phyloP scores from a whole-genome alignment of 805 yeast species.

The Jamesozyma hellenica region DNA sequence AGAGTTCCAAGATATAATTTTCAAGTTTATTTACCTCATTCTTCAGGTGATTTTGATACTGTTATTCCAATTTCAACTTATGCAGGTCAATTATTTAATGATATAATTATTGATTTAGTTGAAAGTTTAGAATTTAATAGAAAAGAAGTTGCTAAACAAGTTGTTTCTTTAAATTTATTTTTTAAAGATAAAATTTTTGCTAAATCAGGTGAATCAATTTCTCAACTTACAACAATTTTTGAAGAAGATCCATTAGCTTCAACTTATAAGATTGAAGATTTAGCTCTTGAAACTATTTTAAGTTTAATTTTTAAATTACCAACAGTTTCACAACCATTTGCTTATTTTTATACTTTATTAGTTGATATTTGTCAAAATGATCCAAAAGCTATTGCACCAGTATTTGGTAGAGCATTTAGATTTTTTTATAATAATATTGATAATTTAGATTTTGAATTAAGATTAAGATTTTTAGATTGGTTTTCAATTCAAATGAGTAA shows the following conservation, averaged over 20 bases:
- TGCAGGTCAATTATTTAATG: conserved; percentile 58
- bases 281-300: conserved; percentile 73
- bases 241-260: conserved; percentile 37
- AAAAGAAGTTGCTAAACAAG: conserved; percentile 74
- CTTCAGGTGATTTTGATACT: conserved; percentile 51
- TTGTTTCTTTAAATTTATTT: conserved; percentile 61
- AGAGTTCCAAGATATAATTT: conserved; percentile 48
- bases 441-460: conserved; percentile 64
- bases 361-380: conserved; percentile 82
- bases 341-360: conserved; percentile 75
- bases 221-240: conserved; percentile 43
- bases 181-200: conserved; percentile 60
- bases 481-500: conserved; percentile 86
- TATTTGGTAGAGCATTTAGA: conserved; percentile 84
- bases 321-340: conserved; percentile 48
- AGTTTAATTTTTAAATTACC: conserved; percentile 74
- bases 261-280: conserved; percentile 87
- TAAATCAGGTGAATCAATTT: conserved; percentile 67
- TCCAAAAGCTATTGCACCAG: conserved; percentile 81
- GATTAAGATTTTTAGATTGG: conserved; percentile 75
- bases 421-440: conserved; percentile 63
- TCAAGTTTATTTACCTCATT: conserved; percentile 46
- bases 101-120: conserved; percentile 63
- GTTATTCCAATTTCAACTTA: conserved; percentile 45
- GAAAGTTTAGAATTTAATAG: conserved; percentile 82